Conservation (phyloP, 139 green algal species). For the Tetradesmus obliquus region DNA sequence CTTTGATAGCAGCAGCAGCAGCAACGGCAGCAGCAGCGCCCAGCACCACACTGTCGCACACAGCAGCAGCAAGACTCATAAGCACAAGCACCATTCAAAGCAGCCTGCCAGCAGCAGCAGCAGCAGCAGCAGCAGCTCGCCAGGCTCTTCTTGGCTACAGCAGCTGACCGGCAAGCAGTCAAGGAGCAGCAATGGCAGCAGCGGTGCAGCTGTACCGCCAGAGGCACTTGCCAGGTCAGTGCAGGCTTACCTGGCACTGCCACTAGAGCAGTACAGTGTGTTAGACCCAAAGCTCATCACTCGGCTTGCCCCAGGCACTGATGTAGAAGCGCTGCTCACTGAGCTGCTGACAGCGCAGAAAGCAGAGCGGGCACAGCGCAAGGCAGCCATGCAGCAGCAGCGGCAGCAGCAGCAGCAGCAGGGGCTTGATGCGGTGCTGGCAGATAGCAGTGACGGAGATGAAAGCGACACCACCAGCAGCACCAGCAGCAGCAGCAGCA, state of each 20-base stretch:
- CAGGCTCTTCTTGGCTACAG: neutral
- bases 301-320: constrained; percentile 4
- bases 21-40: neutral
- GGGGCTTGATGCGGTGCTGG: neutral
- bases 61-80: neutral
- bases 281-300: constrained; percentile 55
- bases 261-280: constrained; percentile 64
- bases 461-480: neutral
- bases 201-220: neutral
- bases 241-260: constrained; percentile 57
- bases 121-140: neutral
- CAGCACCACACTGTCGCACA: neutral
- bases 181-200: neutral
- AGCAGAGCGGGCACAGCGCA: neutral
- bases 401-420: neutral
- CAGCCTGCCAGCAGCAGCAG: neutral
- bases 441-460: neutral
- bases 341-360: constrained; percentile 5
- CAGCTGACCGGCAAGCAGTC: constrained; percentile 6
- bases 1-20: neutral
- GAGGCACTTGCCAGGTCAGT: constrained; percentile 22
- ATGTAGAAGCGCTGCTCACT: neutral
- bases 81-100: neutral
- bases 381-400: constrained; percentile 16
- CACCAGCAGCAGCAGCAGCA: constrained; percentile 27